A percentile compares a stretch with the other conserved stretches of the same genome.
Conservation (phyloP, 371 early-diverging fungal species). For the Massospora cicadina region DNA sequence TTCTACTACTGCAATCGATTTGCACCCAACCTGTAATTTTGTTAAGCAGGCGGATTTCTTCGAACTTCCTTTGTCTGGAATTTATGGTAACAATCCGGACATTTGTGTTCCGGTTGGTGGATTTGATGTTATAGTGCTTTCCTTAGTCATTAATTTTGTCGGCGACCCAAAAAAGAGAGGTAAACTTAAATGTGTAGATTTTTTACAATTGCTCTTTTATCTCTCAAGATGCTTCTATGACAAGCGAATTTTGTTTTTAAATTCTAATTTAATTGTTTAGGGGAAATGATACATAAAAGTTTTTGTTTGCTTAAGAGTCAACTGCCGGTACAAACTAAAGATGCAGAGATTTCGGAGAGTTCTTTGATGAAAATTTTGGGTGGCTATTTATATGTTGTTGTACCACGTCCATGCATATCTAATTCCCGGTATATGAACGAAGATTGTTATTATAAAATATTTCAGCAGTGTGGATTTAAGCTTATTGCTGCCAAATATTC, state of each 20-base stretch:
- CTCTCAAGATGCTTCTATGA: no score
- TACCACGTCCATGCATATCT: not conserved
- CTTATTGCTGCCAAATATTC: not conserved
- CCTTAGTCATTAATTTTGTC: constrained; percentile 7
- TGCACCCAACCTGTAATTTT: not conserved
- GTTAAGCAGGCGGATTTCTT: constrained; percentile 7
- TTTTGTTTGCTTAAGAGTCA: not conserved
- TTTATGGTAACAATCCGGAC: not conserved
- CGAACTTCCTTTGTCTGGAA: not conserved
- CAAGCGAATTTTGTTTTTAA: not conserved
- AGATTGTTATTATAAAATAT: not conserved
- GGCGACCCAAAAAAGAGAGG: constrained; percentile 1
- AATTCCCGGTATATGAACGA: constrained; percentile 3
- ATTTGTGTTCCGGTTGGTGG: not conserved
- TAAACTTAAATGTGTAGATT: not conserved
- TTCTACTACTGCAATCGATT: not conserved
- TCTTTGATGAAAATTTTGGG: no score
- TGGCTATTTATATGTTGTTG: constrained; percentile 1
- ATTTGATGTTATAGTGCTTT: not conserved
- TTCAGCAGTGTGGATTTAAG: not conserved
- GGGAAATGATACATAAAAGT: constrained; percentile 2
- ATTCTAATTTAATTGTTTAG: not conserved
- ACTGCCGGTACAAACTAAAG: not conserved
- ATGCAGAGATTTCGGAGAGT: not conserved
- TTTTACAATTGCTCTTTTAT: no score